Evolutionary conservation across 164 flowering plant species (phyloP).

Genomic region (Aristolochia fimbriata): DNA sequence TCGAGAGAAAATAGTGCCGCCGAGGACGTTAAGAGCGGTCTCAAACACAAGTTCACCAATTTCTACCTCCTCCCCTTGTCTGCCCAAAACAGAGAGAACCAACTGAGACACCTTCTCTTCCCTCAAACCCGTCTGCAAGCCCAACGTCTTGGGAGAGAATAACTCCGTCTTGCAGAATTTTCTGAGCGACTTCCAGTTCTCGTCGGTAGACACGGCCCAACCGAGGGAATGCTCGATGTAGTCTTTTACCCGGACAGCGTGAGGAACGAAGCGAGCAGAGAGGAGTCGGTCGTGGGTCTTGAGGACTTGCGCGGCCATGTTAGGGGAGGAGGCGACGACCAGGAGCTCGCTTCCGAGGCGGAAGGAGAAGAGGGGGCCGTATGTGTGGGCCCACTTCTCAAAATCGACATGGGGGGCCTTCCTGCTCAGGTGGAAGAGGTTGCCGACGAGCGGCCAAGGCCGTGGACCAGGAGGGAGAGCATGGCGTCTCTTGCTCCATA

Average conservation of each 20-base stretch:
- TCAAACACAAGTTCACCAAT: slow-evolving; percentile 15
- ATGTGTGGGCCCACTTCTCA: slow-evolving; percentile 1
- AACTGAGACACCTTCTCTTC: slow-evolving; percentile 17
- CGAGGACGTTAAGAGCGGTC: slow-evolving; percentile 7
- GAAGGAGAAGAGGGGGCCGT: slow-evolving; percentile 25
- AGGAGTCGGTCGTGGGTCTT: slow-evolving; percentile 25
- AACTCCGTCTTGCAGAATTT: slow-evolving; percentile 18
- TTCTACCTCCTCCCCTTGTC: slow-evolving; percentile 11
- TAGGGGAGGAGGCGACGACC: slow-evolving; percentile 23
- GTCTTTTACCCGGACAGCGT: neutral
- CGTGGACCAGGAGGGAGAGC: too few relatives aligned
- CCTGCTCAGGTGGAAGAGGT: too few relatives aligned
- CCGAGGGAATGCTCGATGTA: neutral
- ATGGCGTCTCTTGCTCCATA: too few relatives aligned
- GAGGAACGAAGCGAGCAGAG: slow-evolving; percentile 1
- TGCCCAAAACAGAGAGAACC: slow-evolving; percentile 8
- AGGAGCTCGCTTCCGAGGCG: slow-evolving; percentile 19
- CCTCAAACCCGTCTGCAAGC: slow-evolving; percentile 8
- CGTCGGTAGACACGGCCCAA: slow-evolving; percentile 9
- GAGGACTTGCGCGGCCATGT: slow-evolving; percentile 22
- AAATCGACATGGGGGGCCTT: too few relatives aligned
- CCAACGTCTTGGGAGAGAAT: slow-evolving; percentile 19
- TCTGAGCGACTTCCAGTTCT: slow-evolving; percentile 19
- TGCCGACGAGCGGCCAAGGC: too few relatives aligned
- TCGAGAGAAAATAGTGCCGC: slow-evolving; percentile 11